A percentile compares a stretch with the other conserved stretches of the same genome.
Conservation (phyloP, 805 yeast genomes). For the Kluyveromyces dobzhanskii region DNA sequence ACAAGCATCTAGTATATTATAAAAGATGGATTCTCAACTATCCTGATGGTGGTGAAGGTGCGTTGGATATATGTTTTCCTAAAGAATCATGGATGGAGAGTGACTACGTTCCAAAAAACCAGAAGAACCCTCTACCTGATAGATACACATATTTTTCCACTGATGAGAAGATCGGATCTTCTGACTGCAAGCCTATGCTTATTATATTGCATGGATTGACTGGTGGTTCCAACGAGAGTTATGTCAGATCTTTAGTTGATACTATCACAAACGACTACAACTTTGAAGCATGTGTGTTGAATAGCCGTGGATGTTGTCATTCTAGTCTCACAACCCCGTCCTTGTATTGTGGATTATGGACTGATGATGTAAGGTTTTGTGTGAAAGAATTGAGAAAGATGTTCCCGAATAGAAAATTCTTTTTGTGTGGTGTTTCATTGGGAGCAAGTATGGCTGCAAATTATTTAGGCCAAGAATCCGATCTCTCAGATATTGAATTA, state of each 20-base stretch:
- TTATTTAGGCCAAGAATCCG: constrained; percentile 60
- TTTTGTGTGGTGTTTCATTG: constrained; percentile 69
- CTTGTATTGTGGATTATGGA: constrained; percentile 63
- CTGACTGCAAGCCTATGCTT: constrained; percentile 46
- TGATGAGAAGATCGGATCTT: constrained; percentile 20
- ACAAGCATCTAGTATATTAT: constrained; percentile 47
- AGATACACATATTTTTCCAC: constrained; percentile 25
- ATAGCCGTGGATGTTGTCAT: constrained; percentile 70
- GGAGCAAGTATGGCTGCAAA: constrained; percentile 70
- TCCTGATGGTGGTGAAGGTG: constrained; percentile 57
- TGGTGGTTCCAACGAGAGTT: constrained; percentile 79
- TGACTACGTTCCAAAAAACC: constrained; percentile 23
- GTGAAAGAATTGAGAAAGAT: constrained; percentile 40
- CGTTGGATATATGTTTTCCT: constrained; percentile 58
- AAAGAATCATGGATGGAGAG: constrained; percentile 27
- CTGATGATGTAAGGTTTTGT: constrained; percentile 56
- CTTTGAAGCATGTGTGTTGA: constrained; percentile 63
- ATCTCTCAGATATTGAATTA: constrained; percentile 36
- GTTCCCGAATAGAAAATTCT: constrained; percentile 59
- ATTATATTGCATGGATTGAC: constrained; percentile 69
- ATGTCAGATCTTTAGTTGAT: constrained; percentile 52
- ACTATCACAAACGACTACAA: constrained; percentile 28
- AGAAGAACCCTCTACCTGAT: constrained; percentile 28
- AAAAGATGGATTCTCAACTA: constrained; percentile 49
- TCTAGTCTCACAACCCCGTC: constrained; percentile 60